These are phyloP conservation scores for Pleurotus giganteus DNA, from an alignment of 768 basidiomycete species.

Conservation along the genomic window DNA sequence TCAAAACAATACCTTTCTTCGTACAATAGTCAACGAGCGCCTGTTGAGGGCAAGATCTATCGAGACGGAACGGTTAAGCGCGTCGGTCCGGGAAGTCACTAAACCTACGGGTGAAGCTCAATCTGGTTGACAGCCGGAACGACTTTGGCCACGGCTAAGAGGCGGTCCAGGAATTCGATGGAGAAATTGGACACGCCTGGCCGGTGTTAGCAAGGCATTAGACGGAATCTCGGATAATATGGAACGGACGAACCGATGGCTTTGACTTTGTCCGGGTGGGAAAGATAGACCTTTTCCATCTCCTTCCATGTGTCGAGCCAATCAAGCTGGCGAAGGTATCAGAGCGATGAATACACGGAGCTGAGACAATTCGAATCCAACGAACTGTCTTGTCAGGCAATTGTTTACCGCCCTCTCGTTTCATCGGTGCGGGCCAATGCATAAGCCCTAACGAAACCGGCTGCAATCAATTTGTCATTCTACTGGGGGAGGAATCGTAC, in stretches of 20 bases:
- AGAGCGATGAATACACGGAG: background rate
- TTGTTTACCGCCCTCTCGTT: constrained; percentile 3
- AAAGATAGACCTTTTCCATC: constrained; percentile 69
- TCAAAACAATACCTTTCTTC: constrained; percentile 63
- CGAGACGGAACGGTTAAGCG: background rate
- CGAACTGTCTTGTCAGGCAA: constrained; percentile 6
- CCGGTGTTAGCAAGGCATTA: background rate
- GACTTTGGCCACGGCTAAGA: constrained; percentile 55
- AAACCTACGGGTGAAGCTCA: constrained; percentile 65
- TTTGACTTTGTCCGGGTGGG: constrained; percentile 67
- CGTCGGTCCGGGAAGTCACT: background rate
- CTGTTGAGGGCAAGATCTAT: constrained; percentile 60
- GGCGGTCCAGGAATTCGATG: constrained; percentile 56
- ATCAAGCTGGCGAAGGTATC: constrained; percentile 30
- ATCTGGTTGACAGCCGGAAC: constrained; percentile 81
- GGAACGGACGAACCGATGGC: constrained; percentile 56
- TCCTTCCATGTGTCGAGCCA: constrained; percentile 79
- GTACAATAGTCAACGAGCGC: constrained; percentile 63
- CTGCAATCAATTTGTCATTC: background rate
- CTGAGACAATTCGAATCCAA: background rate
- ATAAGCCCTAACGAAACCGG: constrained; percentile 51
- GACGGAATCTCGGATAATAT: background rate
- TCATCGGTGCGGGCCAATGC: constrained; percentile 67
- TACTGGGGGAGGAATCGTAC: constrained; percentile 16
- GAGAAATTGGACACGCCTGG: constrained; percentile 71